These are phyloP conservation scores for Tillandsia fasciculata DNA, from an alignment of 176 grass and related monocot species.

Conservation along the genomic window DNA sequence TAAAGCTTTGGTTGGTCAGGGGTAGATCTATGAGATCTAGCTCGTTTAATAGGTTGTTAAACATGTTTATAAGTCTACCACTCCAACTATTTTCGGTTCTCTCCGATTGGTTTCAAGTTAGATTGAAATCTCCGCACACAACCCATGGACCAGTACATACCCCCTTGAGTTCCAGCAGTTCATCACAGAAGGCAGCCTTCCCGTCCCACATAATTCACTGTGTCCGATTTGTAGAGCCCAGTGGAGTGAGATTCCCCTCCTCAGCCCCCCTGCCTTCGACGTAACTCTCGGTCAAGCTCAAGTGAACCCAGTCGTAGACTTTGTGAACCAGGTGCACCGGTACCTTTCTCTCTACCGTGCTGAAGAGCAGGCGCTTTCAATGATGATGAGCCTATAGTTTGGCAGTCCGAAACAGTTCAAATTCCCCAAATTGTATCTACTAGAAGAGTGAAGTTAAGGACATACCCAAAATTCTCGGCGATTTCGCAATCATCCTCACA, in stretches of 20 bases:
- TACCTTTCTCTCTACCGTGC: conserved; percentile 26
- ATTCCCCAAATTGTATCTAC: conserved; percentile 4
- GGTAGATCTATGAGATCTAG: too few relatives aligned
- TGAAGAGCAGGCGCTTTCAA: conserved; percentile 44
- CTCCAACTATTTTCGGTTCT: too few relatives aligned
- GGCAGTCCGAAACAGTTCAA: conserved; percentile 20
- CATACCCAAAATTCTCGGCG: conserved; percentile 37
- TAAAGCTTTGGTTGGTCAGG: too few relatives aligned
- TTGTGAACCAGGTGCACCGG: conserved; percentile 25
- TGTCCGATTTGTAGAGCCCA: conserved; percentile 76
- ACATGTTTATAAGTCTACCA: too few relatives aligned
- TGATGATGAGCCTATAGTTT: conserved; percentile 60
- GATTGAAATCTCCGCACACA: too few relatives aligned
- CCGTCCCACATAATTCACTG: too few relatives aligned
- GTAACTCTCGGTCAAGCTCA: conserved; percentile 44
- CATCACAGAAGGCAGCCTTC: too few relatives aligned
- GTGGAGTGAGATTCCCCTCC: conserved; percentile 74
- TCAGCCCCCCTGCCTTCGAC: conserved; percentile 28
- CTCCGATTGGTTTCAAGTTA: too few relatives aligned
- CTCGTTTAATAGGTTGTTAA: too few relatives aligned
- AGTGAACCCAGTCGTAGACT: conserved; percentile 38
- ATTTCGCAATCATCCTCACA: conserved; percentile 27
- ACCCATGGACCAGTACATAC: too few relatives aligned
- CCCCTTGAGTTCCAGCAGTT: too few relatives aligned
- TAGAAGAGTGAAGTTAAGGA: conserved; percentile 50